A percentile compares a stretch with the other conserved stretches of the same genome.
These are phyloP conservation scores for Mycena polygramma DNA, from an alignment of 768 basidiomycete genomes.

Conservation along the genomic window DNA sequence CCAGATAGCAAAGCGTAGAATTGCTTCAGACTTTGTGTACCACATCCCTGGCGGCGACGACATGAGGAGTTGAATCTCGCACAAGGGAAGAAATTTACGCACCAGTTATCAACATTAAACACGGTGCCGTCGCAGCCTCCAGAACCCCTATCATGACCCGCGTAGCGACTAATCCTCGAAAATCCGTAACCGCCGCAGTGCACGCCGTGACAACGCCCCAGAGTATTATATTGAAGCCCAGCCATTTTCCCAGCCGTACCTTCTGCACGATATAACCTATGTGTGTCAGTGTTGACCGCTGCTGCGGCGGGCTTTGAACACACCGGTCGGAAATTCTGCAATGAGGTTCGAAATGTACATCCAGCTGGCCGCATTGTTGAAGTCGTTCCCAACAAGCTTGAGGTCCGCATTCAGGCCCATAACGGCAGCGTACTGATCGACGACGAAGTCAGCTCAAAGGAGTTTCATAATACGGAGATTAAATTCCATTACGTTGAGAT, in stretches of 20 bases:
- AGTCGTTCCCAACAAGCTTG: slow-evolving; percentile 34
- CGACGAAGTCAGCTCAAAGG: neutral
- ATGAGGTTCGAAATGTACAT: slow-evolving; percentile 38
- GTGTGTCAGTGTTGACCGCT: neutral
- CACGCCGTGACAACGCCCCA: slow-evolving; percentile 38
- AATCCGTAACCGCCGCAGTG: slow-evolving; percentile 33
- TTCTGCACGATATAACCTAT: slow-evolving; percentile 38
- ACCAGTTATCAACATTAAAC: slow-evolving; percentile 38
- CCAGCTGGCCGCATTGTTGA: slow-evolving; percentile 36
- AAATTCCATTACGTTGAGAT: slow-evolving; percentile 32
- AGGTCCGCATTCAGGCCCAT: slow-evolving; percentile 37
- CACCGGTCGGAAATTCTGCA: slow-evolving; percentile 35
- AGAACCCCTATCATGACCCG: slow-evolving; percentile 36
- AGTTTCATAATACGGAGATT: neutral
- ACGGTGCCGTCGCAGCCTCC: slow-evolving; percentile 36
- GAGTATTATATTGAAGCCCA: slow-evolving; percentile 33
- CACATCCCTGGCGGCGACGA: slow-evolving; percentile 30
- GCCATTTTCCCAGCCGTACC: slow-evolving; percentile 36
- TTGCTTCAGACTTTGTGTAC: slow-evolving; percentile 37
- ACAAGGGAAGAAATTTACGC: neutral
- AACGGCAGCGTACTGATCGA: slow-evolving; percentile 33
- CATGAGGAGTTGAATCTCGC: neutral
- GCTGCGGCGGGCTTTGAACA: neutral
- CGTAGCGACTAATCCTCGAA: slow-evolving; percentile 29
- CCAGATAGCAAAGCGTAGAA: slow-evolving; percentile 37